Percentiles rank a stretch among this genome's conserved stretches.
Conservation (phyloP, 305 asterid species). For the Fraxinus baroniana region DNA sequence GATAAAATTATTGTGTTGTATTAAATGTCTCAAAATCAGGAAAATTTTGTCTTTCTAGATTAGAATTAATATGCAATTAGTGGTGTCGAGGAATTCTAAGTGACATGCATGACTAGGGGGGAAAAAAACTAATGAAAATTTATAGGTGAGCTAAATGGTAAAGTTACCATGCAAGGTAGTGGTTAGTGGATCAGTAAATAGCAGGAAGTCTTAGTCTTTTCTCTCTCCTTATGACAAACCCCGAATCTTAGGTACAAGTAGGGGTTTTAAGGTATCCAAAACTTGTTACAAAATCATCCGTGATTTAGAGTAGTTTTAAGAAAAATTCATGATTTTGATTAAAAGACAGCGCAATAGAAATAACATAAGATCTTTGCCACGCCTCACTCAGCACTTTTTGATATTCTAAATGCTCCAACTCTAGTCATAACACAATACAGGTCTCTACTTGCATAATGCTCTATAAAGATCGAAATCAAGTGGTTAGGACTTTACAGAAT, state of each 20-base stretch:
- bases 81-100: background rate
- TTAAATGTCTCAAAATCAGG: background rate
- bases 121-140: background rate
- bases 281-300: background rate
- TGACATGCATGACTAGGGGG: background rate
- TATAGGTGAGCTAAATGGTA: background rate
- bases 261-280: background rate
- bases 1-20: background rate
- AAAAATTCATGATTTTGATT: background rate
- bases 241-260: background rate
- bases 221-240: background rate
- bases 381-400: background rate
- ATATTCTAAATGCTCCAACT: background rate
- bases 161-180: background rate
- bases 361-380: background rate
- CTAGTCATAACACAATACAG: background rate
- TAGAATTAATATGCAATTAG: background rate
- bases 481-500: background rate
- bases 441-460: background rate
- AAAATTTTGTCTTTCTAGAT: background rate
- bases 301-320: background rate
- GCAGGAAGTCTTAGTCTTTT: background rate
- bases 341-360: background rate
- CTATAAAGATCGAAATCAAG: background rate
- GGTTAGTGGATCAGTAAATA: background rate